Evolutionary conservation across 2,329 filamentous ascomycete species (phyloP), one percentile per base, ranked within the genome.

Genomic region (Septoria petroselini): DNA sequence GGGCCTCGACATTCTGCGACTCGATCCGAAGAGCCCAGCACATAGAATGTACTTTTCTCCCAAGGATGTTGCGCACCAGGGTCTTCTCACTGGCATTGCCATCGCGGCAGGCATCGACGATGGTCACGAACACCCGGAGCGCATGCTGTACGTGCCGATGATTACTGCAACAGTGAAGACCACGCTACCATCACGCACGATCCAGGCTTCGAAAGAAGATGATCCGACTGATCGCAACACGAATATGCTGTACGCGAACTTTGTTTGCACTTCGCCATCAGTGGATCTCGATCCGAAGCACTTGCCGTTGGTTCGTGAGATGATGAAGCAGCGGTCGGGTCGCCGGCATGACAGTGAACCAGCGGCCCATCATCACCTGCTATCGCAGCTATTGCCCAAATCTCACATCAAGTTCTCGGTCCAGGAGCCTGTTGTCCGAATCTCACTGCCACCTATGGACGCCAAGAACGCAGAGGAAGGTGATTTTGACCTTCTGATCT

Each of bases 1-100:
- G 34, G 91, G 91, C 53, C 80, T 98, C 65, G 93, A 98, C 65
- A 75, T 98, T 33, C 85, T 97, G 66, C 84, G 91, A 17, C 79
- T 98, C 47, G 91, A 98, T 66, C 85, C 88, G 34, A 91, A 88
- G 62, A 95, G 91, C 12, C 90, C 93, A 1, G 90, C 91, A 0
- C 93, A 98, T 75, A 84, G 93, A 56, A 98, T 97, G 93, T 97
- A 98, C 70, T 98, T 98, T 65, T 88, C 91, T 2, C 83, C 86
- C 17, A 85, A 89, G 54, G 93, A 96, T 65, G 84, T 96, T 62
- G 93, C 93, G 9, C 93, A 98, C 68, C 91, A 98, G 74, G 93
- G 91, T 8, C 77, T 98, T 29, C 80, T 93, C 17, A 93, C 91
- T 14, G 93, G 91, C 3, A 82, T 98, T 33, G 95, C 93, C 1